Evolutionary conservation across 306 rosid genomes (phyloP), one percentile per base, ranked within the genome.

Genomic region (Citrullus mucosospermus): DNA sequence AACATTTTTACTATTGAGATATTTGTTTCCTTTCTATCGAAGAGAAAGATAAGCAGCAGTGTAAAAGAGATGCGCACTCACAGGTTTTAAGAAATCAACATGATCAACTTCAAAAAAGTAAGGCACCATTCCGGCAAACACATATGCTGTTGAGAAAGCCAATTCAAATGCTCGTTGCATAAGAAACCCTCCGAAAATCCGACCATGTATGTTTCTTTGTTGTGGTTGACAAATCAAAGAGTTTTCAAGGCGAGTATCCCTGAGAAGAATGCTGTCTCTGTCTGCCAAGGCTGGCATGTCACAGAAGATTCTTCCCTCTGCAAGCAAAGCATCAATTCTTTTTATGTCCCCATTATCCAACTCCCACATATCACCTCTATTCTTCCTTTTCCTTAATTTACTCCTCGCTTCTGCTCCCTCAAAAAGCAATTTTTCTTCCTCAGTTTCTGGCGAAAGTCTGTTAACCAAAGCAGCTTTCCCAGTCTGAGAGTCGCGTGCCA

Each of bases 261-360:
- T 88, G 34, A 90, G 88, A 82, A 94, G 96, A 88, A 94, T 94
- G 87, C 96, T 94, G 88, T 94, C 84, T 85, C 96, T 82, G 80
- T 94, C 94, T 8, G 98, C 97, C 81, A 94, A 87, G 76, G 98
- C 97, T 6, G 98, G 98, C 96, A 91, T 89, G 84, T 91, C 97
- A 75, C 90, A 88, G 82, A 93, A 89, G 81, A 89, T 85, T 81
- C 96, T 88, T 58, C 94, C 96, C 86, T 88, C 96, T 61, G 96
- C 88, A 80, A 93, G 78, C 44, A 93, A 82, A 22, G 80, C 81
- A 22, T 82, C 15, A 39, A 89, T 81, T 82, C 89, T 89, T 25
- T 80, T 85, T 44, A 32, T 70, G n/a, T 72, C 79, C 69, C 78
- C 78, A 55, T 71, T 71, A 43, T 57, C 70, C 36, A 57, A 25